Percentiles rank a stretch among this genome's conserved stretches.
Conservation (phyloP, 192 early-diverging fungal species). For the Backusella circina region DNA sequence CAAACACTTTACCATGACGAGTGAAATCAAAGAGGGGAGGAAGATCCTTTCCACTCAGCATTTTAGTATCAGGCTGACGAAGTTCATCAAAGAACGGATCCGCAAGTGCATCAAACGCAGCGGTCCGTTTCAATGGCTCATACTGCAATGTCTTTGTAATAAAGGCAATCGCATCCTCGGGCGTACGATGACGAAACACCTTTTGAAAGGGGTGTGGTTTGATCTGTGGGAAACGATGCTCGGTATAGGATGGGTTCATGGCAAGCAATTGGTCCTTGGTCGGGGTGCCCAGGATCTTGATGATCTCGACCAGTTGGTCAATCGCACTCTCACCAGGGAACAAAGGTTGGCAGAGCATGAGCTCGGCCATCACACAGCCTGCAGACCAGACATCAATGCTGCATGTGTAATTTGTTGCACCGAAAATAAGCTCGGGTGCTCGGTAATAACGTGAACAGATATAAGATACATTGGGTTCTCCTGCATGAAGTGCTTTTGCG, state of each 20-base stretch:
- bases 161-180: constrained; percentile 82
- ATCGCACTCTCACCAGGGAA: constrained; percentile 96
- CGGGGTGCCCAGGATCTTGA: constrained; percentile 95
- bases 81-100: constrained; percentile 97
- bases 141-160: constrained; percentile 84
- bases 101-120: constrained; percentile 87
- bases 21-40: constrained; percentile 92
- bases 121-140: constrained; percentile 77
- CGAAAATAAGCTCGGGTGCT: constrained; percentile 94
- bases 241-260: constrained; percentile 97
- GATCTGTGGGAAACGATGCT: constrained; percentile 97
- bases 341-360: constrained; percentile 87
- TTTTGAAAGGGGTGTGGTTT: constrained; percentile 85
- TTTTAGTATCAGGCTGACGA: constrained; percentile 71
- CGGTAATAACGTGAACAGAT: constrained; percentile 97
- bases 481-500: constrained; percentile 89
- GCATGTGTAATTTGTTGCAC: constrained; percentile 87
- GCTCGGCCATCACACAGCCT: constrained; percentile 94
- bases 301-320: constrained; percentile 97
- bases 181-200: constrained; percentile 78
- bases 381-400: constrained; percentile 92
- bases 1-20: constrained; percentile 44
- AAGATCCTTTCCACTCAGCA: constrained; percentile 77
- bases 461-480: constrained; percentile 96
- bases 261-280: constrained; percentile 91